Evolutionary conservation across 1,284 basidiomycete species (phyloP).

Genomic region (Naganishia sp.): DNA sequence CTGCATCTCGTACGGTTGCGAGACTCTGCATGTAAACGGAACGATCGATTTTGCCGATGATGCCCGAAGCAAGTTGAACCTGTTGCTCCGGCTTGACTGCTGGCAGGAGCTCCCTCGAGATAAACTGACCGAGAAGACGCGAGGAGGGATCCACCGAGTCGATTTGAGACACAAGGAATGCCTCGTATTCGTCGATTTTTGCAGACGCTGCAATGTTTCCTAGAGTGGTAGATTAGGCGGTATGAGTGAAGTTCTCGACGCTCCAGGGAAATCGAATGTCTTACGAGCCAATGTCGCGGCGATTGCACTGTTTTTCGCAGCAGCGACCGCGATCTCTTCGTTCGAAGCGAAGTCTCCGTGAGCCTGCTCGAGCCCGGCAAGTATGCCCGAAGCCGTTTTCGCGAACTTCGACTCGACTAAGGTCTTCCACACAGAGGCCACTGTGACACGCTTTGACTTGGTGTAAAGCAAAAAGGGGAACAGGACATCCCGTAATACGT

Average conservation of each 20-base stretch:
- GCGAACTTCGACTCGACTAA: slow-evolving; percentile 9
- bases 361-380: slow-evolving; percentile 18
- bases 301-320: slow-evolving; percentile 59
- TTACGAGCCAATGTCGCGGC: slow-evolving; percentile 66
- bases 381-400: background rate
- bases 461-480: slow-evolving; percentile 74
- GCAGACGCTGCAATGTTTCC: slow-evolving; percentile 48
- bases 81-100: slow-evolving; percentile 63
- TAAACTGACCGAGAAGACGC: slow-evolving; percentile 63
- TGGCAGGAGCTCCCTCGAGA: slow-evolving; percentile 62
- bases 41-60: slow-evolving; percentile 43
- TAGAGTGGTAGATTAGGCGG: slow-evolving; percentile 6
- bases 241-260: slow-evolving; percentile 8
- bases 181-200: slow-evolving; percentile 61
- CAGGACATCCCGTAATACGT: slow-evolving; percentile 64
- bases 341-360: slow-evolving; percentile 23
- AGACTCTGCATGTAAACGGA: slow-evolving; percentile 26
- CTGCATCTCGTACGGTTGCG: slow-evolving; percentile 20
- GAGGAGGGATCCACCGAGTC: slow-evolving; percentile 59
- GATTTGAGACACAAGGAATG: slow-evolving; percentile 59
- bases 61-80: slow-evolving; percentile 59
- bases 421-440: slow-evolving; percentile 30
- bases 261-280: slow-evolving; percentile 39
- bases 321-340: slow-evolving; percentile 36
- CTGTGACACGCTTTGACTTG: slow-evolving; percentile 52